Conservation (phyloP, 257 asterid genomes). For the Avicennia marina region DNA sequence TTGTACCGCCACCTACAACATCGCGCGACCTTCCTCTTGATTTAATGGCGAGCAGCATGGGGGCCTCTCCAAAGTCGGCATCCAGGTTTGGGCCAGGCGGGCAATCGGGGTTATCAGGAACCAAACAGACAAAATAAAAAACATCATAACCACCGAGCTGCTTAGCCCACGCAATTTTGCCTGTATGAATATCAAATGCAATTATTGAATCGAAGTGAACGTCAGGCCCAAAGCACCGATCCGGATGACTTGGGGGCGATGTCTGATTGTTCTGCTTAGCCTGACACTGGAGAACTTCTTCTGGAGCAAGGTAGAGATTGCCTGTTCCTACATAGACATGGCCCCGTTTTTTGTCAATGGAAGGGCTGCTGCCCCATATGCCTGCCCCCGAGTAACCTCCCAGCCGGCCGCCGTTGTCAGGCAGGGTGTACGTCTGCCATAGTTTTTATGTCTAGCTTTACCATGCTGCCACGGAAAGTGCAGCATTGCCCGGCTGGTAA, state of each 20-base stretch:
- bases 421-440: slow-evolving; percentile 76
- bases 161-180: slow-evolving; percentile 47
- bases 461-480: slow-evolving; percentile 68
- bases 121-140: slow-evolving; percentile 50
- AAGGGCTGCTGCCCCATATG: slow-evolving; percentile 84
- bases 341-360: slow-evolving; percentile 41
- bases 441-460: slow-evolving; percentile 47
- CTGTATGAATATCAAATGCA: slow-evolving; percentile 46
- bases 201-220: slow-evolving; percentile 52
- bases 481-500: slow-evolving; percentile 48
- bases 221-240: slow-evolving; percentile 51
- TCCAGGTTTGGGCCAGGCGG: slow-evolving; percentile 71
- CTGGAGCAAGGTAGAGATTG: slow-evolving; percentile 60
- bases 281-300: slow-evolving; percentile 49
- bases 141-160: slow-evolving; percentile 66
- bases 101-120: slow-evolving; percentile 63
- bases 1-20: slow-evolving; percentile 62
- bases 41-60: slow-evolving; percentile 46
- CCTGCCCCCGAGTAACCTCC: slow-evolving; percentile 65
- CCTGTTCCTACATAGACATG: slow-evolving; percentile 59
- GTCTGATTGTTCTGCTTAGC: slow-evolving; percentile 43
- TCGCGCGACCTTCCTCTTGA: slow-evolving; percentile 34
- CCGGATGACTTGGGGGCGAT: slow-evolving; percentile 39
- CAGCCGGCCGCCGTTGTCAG: slow-evolving; percentile 50
- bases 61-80: slow-evolving; percentile 86